Evolutionary conservation across 208 protist species (phyloP), one percentile per base, ranked within the genome.

Genomic region (Trypanosoma scelopori): DNA sequence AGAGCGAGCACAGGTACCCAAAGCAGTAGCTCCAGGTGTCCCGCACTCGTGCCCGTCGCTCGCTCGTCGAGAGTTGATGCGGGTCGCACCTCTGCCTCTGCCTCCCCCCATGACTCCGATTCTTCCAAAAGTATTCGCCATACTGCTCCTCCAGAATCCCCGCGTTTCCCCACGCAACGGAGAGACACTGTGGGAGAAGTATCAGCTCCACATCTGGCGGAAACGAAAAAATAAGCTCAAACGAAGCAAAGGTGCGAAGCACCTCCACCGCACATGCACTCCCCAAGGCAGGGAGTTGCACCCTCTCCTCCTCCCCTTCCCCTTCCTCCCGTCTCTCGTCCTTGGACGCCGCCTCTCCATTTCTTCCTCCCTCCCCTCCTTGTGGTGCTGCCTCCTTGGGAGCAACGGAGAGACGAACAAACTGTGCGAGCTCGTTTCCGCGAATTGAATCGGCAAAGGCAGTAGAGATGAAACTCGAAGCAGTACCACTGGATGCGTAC

Each of bases 21-120:
- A 95, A 95, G 7, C 76, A 62, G 71, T 79, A 83, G 60, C 86
- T 93, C 87, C 90, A 95, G 27, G 81, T 74, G 57, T 91, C 86
- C 0, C 65, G 55, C 37, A 79, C 63, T 7, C 35, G 37, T 13
- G 73, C n/a, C 13, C 61, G 55, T 12, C 18, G 9, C 22, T 27
- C 13, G 20, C 43, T 27, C 11, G n/a, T 49, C 20, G 41, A 18
- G 15, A 28, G 59, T 35, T 32, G 61, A 1, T 4, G 51, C 51
- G 5, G 32, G 41, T 52, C 18, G 71, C 12, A 16, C 4, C 9
- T 49, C 49, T 23, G 18, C 32, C 6, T 51, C 41, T 22, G 23
- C 22, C 11, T 30, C 12, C 41, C 64, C 6, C 53, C 32, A 15
- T 30, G 60, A 3, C 74, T 70, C 22, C 89, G 86, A 20, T 81